Conservation (phyloP, 179 eudicot genomes). For the Heliamphora ciliata region DNA sequence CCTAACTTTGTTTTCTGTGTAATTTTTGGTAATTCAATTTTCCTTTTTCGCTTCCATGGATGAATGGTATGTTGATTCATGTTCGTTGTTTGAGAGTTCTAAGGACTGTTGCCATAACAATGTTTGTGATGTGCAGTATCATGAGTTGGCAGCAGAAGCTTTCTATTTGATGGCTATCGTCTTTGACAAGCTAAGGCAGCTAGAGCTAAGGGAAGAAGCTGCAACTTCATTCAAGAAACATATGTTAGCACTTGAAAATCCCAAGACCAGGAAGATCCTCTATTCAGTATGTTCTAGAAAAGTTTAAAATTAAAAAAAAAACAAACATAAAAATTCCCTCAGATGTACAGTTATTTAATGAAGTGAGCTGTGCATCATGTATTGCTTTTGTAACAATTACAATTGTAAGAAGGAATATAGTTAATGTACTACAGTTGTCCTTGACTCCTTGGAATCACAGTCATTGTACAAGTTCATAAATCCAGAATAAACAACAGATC, state of each 20-base stretch:
- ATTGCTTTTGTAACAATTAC: too few species aligned
- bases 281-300: slow-evolving; percentile 14
- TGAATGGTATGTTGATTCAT: neutral
- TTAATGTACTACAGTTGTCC: too few species aligned
- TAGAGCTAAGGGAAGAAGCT: slow-evolving; percentile 63
- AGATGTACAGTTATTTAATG: neutral
- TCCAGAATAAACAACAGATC: too few species aligned
- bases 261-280: slow-evolving; percentile 26
- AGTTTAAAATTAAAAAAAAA: too few species aligned
- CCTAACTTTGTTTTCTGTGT: neutral
- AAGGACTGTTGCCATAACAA: neutral
- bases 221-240: slow-evolving; percentile 73
- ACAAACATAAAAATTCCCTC: too few species aligned
- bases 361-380: too few species aligned
- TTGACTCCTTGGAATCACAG: too few species aligned
- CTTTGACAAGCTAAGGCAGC: slow-evolving; percentile 53
- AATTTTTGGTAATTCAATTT: neutral
- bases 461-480: too few species aligned
- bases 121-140: slow-evolving; percentile 48
- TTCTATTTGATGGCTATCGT: slow-evolving; percentile 75
- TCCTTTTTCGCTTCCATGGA: neutral
- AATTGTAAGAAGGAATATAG: too few species aligned
- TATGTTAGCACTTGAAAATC: slow-evolving; percentile 44
- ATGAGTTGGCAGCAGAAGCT: slow-evolving; percentile 84
- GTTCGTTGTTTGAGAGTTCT: neutral